A percentile compares a stretch with the other conserved stretches of the same genome.
Conservation (phyloP, 495 filamentous ascomycete genomes). For the Evansstolkia leycettana region DNA sequence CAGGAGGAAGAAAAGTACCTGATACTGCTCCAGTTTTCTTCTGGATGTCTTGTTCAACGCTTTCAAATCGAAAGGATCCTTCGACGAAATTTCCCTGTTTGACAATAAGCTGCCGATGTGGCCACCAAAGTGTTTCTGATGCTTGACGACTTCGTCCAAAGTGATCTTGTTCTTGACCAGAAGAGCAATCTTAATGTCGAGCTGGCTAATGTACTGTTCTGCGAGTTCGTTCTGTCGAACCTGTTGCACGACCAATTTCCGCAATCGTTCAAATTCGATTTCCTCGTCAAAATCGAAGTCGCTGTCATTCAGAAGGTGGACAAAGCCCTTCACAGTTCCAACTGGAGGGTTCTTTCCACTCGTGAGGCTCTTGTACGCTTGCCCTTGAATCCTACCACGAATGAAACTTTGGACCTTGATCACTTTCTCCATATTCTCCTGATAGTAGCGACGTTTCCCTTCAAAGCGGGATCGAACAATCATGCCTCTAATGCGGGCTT, state of each 20-base stretch:
- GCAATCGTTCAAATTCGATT: slow-evolving; percentile 83
- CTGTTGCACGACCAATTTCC: slow-evolving; percentile 92
- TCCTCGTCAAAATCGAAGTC: slow-evolving; percentile 99
- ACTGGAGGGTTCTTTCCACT: slow-evolving; percentile 97
- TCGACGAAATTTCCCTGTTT: slow-evolving; percentile 76
- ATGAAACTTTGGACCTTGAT: slow-evolving; percentile 98
- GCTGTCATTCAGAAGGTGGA: slow-evolving; percentile 94
- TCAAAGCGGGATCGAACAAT: slow-evolving; percentile 63
- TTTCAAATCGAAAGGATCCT: slow-evolving; percentile 91
- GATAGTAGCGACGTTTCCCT: slow-evolving; percentile 78
- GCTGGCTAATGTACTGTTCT: slow-evolving; percentile 93
- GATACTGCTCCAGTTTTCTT: slow-evolving; percentile 90
- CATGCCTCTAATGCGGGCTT: slow-evolving; percentile 61
- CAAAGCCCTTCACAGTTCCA: slow-evolving; percentile 91
- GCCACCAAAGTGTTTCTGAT: slow-evolving; percentile 93
- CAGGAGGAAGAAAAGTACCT: slow-evolving; percentile 94
- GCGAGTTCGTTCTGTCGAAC: slow-evolving; percentile 94
- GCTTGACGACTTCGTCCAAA: slow-evolving; percentile 91
- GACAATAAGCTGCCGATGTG: slow-evolving; percentile 76
- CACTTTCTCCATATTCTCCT: slow-evolving; percentile 96
- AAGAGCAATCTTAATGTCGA: slow-evolving; percentile 97
- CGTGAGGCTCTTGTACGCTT: slow-evolving; percentile 93
- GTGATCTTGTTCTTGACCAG: slow-evolving; percentile 99
- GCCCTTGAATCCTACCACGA: slow-evolving; percentile 82
- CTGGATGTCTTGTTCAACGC: slow-evolving; percentile 92